phyloP scores from a whole-genome alignment of 129 eudicot genomes.

The Lactuca sativa region DNA sequence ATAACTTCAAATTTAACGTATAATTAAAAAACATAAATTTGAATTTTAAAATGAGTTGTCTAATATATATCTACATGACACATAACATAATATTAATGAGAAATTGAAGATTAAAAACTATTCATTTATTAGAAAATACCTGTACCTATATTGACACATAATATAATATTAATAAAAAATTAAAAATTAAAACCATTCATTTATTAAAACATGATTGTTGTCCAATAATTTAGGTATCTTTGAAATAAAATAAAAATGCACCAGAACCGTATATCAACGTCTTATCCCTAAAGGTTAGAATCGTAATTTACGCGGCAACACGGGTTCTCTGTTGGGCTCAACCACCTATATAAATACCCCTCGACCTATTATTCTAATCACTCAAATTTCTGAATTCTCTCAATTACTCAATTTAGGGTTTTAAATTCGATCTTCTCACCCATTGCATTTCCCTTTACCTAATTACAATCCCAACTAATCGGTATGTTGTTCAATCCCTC shows the following conservation, averaged over 20 bases:
- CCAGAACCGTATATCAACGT: not conserved
- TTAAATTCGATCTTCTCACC: not conserved
- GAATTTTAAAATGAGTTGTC: no score
- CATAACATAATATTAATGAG: no score
- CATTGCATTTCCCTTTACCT: not conserved
- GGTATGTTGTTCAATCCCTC: conserved; percentile 4
- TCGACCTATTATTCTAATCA: not conserved
- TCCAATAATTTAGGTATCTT: not conserved
- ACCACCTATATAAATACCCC: conserved; percentile 4
- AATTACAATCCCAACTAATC: not conserved
- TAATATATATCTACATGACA: no score
- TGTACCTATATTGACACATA: no score
- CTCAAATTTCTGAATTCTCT: not conserved
- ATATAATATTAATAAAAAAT: no score
- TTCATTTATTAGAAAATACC: no score
- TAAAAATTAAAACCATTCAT: no score
- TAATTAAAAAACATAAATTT: no score
- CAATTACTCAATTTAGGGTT: conserved; percentile 20
- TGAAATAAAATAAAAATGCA: not conserved
- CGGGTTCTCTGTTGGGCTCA: conserved; percentile 1
- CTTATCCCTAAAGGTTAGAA: conserved; percentile 1
- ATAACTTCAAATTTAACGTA: no score
- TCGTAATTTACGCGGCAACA: conserved; percentile 5
- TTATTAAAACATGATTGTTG: no score
- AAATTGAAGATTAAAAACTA: no score